Base-by-base conservation (phyloP, 1,139 yeast genomes). In the Yamadazyma conglobata region DNA sequence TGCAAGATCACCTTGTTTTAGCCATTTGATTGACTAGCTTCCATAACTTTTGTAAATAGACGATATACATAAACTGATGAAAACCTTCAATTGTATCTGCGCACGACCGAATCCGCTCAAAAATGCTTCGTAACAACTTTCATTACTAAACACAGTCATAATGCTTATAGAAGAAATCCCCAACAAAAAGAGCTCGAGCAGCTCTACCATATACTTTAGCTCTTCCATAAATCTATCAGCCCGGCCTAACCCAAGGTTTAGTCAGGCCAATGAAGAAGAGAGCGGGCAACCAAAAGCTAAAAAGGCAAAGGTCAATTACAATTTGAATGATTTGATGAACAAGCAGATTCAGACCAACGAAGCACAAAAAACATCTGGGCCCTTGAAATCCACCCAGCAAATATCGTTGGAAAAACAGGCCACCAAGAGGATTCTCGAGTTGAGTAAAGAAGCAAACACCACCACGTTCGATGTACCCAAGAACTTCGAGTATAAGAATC, bases 101-200 rank as follows among this genome's bases (percentile, higher is more conserved):
- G n/a, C n/a, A n/a, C n/a, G n/a, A n/a, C n/a, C n/a, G n/a, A n/a
- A n/a, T n/a, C n/a, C n/a, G n/a, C n/a, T n/a, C n/a, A n/a, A n/a
- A n/a, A n/a, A n/a, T n/a, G n/a, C n/a, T n/a, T n/a, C n/a, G n/a
- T n/a, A n/a, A n/a, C n/a, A n/a, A n/a, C n/a, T n/a, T n/a, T n/a
- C n/a, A n/a, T n/a, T n/a, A n/a, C n/a, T n/a, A n/a, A n/a, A n/a
- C n/a, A n/a, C n/a, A n/a, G n/a, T n/a, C n/a, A n/a, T n/a, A 22
- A 67, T 68, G 74, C 54, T 68, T 15, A 70, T 68, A 6, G 74
- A 68, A 42, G 73, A 68, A 38, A 48, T 68, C 13, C 73, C 74
- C n/a, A 64, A 56, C 38, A 42, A 55, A 10, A 45, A 50, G 19
- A 54, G 55, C 32, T 40, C 62, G 6, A 60, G 58, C 29, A 48